Conservation (phyloP, 2,329 filamentous ascomycete genomes). For the Erysiphe pulchra region DNA sequence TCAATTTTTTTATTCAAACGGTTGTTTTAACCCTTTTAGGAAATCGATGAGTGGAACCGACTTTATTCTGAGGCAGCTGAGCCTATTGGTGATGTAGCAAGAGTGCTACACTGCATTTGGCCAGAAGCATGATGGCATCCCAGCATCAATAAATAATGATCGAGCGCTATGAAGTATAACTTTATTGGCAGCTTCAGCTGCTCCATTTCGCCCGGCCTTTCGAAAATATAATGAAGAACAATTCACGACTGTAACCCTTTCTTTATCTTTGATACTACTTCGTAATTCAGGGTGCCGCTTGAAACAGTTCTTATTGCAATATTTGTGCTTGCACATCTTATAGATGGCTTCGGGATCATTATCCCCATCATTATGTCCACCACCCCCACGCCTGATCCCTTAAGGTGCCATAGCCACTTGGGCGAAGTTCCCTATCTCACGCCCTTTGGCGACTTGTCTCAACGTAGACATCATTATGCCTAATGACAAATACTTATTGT, state of each 20-base stretch:
- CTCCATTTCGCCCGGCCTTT: conserved; percentile 21
- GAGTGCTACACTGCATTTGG: background rate
- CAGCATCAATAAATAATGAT: background rate
- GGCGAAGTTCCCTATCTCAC: too few species aligned
- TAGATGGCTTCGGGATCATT: too few species aligned
- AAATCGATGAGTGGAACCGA: background rate
- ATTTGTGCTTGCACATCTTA: too few species aligned
- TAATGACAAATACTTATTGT: too few species aligned
- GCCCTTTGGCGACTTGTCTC: too few species aligned
- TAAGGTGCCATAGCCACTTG: too few species aligned
- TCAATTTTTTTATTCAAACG: background rate
- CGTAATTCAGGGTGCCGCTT: too few species aligned
- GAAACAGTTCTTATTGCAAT: too few species aligned
- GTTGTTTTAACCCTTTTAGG: background rate
- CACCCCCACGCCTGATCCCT: too few species aligned
- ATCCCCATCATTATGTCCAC: too few species aligned
- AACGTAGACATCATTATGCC: too few species aligned
- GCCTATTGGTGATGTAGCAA: background rate
- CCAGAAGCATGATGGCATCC: background rate
- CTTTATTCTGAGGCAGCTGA: background rate
- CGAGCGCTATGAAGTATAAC: background rate
- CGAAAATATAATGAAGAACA: conserved; percentile 94
- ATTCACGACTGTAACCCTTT: conserved; percentile 60
- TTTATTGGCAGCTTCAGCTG: background rate
- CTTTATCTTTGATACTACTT: too few species aligned